Conservation (phyloP, 2,329 filamentous ascomycete genomes). For the Colletotrichum camelliae region DNA sequence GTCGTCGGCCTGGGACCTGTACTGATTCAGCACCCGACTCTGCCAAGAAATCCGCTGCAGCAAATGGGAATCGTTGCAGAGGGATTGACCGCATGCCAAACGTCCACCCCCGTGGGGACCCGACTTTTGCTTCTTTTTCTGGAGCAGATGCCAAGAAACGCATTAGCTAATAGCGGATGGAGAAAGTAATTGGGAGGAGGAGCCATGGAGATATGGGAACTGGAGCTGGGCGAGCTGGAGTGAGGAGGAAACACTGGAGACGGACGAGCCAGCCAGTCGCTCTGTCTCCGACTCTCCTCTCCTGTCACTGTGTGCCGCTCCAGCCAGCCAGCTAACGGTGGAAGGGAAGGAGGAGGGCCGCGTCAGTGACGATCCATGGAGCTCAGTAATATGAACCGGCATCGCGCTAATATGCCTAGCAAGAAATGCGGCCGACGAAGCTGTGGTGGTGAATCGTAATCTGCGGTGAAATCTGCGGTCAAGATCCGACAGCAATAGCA, state of each 20-base stretch:
- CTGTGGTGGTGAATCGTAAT: not conserved
- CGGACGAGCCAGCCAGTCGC: not conserved
- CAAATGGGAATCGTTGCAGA: not conserved
- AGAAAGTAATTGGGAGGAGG: not conserved
- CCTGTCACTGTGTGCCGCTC: not conserved
- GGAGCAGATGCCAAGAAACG: not conserved
- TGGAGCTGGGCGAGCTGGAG: not conserved
- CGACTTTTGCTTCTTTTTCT: not conserved
- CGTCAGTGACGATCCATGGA: slow-evolving; percentile 7
- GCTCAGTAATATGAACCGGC: not conserved
- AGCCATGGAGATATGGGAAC: not conserved
- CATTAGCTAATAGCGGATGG: not conserved
- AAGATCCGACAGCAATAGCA: not conserved
- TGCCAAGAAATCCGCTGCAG: slow-evolving; percentile 1
- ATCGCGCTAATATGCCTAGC: not conserved
- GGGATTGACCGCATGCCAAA: not conserved
- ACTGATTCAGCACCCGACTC: slow-evolving; percentile 11
- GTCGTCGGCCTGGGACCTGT: not conserved
- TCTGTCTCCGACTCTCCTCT: not conserved
- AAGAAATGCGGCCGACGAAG: not conserved
- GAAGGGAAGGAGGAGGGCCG: not conserved
- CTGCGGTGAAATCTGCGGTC: slow-evolving; percentile 6
- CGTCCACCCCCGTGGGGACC: slow-evolving; percentile 7
- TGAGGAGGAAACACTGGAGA: not conserved
- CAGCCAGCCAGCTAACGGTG: not conserved